These are phyloP conservation scores for Penicillium brasilianum DNA, from an alignment of 2,329 filamentous ascomycete species.

Conservation along the genomic window DNA sequence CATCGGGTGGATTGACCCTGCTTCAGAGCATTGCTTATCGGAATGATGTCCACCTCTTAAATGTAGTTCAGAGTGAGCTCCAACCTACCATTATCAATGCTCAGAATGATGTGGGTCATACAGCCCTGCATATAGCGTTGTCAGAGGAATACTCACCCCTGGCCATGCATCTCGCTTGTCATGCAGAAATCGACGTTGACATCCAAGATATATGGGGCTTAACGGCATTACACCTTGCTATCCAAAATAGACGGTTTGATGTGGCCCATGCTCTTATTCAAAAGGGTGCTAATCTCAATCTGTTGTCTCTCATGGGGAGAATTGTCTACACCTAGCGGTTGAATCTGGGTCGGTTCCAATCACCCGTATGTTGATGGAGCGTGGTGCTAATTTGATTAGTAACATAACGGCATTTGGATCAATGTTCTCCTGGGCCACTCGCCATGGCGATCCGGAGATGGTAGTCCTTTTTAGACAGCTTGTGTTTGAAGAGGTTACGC, in stretches of 20 bases:
- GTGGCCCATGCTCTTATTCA: not conserved
- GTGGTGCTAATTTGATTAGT: not conserved
- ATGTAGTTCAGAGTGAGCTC: not conserved
- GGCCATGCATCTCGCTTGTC: not conserved
- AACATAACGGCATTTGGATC: not conserved
- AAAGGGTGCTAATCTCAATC: not conserved
- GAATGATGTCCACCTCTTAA: not conserved
- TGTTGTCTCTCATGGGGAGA: not conserved
- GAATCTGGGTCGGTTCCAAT: not conserved
- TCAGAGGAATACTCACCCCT: not conserved
- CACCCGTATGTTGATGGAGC: not conserved
- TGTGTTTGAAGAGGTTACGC: not conserved
- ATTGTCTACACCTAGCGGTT: slow-evolving; percentile 3
- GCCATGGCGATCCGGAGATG: not conserved
- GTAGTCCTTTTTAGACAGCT: not conserved
- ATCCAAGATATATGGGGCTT: slow-evolving; percentile 7
- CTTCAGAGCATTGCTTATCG: slow-evolving; percentile 3
- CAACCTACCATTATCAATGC: not conserved
- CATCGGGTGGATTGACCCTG: not conserved
- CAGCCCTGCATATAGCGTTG: slow-evolving; percentile 10
- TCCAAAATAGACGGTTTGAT: not conserved
- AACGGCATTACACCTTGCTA: slow-evolving; percentile 14
- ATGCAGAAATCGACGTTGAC: slow-evolving; percentile 7
- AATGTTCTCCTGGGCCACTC: not conserved
- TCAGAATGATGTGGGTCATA: not conserved